Percentiles rank a stretch among this genome's conserved stretches.
Evolutionary conservation across 148 eudicot genomes (phyloP).

Genomic region (Camellia japonica): DNA sequence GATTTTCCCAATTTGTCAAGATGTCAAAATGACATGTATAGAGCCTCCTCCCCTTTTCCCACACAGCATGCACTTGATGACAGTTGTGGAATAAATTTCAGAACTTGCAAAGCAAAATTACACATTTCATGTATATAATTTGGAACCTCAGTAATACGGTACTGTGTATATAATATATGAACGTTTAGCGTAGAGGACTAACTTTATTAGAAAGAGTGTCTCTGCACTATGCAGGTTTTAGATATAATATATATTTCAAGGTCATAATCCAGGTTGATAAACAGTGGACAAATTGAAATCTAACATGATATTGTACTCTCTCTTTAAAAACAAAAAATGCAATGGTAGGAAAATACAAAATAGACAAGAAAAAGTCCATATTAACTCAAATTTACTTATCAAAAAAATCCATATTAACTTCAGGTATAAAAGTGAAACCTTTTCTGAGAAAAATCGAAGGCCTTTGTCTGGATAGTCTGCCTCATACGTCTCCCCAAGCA

Average conservation of each 20-base stretch:
- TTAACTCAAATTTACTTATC: background rate
- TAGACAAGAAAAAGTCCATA: background rate
- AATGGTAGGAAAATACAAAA: background rate
- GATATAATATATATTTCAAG: background rate
- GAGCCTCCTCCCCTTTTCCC: background rate
- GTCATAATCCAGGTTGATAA: background rate
- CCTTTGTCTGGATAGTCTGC: conserved; percentile 44
- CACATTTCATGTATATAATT: background rate
- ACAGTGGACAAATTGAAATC: background rate
- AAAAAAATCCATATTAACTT: background rate
- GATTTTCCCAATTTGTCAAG: background rate
- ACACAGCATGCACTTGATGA: background rate
- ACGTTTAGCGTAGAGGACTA: background rate
- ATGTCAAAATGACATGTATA: conserved; percentile 6
- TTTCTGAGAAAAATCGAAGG: conserved; percentile 31
- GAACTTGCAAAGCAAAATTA: background rate
- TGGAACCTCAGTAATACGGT: background rate
- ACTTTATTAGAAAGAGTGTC: background rate
- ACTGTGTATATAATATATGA: background rate
- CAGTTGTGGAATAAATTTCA: background rate
- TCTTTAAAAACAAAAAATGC: background rate
- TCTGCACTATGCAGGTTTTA: no score
- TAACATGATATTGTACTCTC: background rate
- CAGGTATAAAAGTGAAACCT: conserved; percentile 18
- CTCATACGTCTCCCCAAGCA: conserved; percentile 46